Evolutionary conservation across 176 grass and related monocot species (phyloP).

Genomic region (Phyllostachys edulis): DNA sequence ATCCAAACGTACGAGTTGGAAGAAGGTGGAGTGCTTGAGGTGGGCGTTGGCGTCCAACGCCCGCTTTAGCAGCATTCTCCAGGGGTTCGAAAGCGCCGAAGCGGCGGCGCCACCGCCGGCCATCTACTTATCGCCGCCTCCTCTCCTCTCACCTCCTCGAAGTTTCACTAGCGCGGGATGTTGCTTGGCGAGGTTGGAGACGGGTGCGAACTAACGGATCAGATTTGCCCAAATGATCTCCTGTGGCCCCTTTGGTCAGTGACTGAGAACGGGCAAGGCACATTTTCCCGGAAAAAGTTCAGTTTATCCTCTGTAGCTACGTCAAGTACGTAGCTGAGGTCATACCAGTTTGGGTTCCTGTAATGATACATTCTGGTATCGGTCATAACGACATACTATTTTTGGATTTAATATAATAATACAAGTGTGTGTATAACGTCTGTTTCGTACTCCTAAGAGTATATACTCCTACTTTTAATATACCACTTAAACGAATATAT

Average conservation of each 20-base stretch:
- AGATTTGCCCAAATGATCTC: not conserved
- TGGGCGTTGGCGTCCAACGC: conserved; percentile 75
- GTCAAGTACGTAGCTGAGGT: too few species aligned
- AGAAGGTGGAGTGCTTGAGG: conserved; percentile 76
- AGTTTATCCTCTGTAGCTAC: too few species aligned
- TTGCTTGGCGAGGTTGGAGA: not conserved
- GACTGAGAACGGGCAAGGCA: not conserved
- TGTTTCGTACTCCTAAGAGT: too few species aligned
- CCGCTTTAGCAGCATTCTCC: conserved; percentile 70
- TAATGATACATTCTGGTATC: too few species aligned
- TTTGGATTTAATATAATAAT: too few species aligned
- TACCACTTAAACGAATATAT: too few species aligned
- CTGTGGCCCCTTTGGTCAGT: not conserved
- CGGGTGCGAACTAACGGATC: not conserved
- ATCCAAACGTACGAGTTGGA: conserved; percentile 70
- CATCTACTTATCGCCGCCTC: conserved; percentile 22
- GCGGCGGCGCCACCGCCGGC: conserved; percentile 44
- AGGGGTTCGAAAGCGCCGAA: conserved; percentile 45
- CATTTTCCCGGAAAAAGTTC: too few species aligned
- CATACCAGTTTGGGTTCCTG: too few species aligned
- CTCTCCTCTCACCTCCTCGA: not conserved
- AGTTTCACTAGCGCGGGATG: not conserved
- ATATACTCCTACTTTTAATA: too few species aligned
- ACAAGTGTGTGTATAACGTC: too few species aligned
- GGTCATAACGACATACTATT: too few species aligned